Evolutionary conservation across 441 rosid genomes (phyloP).

Genomic region (Manihot esculenta): DNA sequence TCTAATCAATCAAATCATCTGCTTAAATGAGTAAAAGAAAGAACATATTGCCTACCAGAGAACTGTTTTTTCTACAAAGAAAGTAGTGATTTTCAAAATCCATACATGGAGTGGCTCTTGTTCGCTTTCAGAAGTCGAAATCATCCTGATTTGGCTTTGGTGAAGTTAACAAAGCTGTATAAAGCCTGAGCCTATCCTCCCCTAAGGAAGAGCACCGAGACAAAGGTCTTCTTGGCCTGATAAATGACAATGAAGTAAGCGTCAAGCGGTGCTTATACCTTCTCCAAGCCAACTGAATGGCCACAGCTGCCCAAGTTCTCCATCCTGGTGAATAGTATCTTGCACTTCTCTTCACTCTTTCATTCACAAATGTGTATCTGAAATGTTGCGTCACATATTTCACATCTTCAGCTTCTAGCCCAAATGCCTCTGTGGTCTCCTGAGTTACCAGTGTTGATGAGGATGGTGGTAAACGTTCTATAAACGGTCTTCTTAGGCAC

Average conservation of each 20-base stretch:
- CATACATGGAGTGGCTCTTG: too few species aligned
- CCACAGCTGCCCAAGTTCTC: constrained; percentile 98
- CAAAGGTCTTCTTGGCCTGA: constrained; percentile 83
- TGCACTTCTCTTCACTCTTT: constrained; percentile 85
- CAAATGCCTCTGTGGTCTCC: constrained; percentile 89
- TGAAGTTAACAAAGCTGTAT: constrained; percentile 88
- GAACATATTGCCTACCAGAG: too few species aligned
- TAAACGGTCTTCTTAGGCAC: constrained; percentile 88
- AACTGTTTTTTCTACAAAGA: too few species aligned
- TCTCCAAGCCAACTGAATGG: constrained; percentile 93
- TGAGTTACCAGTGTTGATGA: constrained; percentile 78
- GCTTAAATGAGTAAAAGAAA: too few species aligned
- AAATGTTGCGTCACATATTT: constrained; percentile 93
- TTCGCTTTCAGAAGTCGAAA: constrained; percentile 56
- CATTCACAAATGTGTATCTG: constrained; percentile 88
- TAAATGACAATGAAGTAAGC: constrained; percentile 77
- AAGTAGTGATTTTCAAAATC: too few species aligned
- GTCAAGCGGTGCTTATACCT: constrained; percentile 78
- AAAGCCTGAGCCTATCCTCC: constrained; percentile 82
- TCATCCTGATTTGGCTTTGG: constrained; percentile 94
- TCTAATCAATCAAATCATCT: too few species aligned
- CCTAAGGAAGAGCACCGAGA: constrained; percentile 83
- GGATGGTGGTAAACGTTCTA: constrained; percentile 80
- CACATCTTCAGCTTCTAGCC: constrained; percentile 83
- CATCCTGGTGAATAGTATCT: constrained; percentile 96